Evolutionary conservation across 306 rosid species (phyloP).

Genomic region (Pachyrhizus erosus): DNA sequence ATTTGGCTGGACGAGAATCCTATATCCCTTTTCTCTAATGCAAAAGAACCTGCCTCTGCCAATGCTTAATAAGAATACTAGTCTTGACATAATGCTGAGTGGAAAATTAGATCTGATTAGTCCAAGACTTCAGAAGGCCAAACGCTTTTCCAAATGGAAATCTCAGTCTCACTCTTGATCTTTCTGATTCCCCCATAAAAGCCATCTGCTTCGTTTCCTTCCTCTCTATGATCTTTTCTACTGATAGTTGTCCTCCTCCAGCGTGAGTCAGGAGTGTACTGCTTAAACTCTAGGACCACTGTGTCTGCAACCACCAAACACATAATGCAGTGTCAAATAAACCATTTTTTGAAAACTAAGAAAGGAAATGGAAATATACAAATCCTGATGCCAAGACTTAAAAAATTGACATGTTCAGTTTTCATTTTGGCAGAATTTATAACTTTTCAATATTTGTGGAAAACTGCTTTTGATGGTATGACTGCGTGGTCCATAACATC

Average conservation of each 20-base stretch:
- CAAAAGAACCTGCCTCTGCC: conserved; percentile 31
- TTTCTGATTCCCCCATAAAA: conserved; percentile 93
- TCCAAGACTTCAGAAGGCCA: conserved; percentile 88
- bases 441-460: neutral
- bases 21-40: conserved; percentile 18
- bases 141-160: conserved; percentile 71
- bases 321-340: conserved; percentile 39
- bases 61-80: conserved; percentile 40
- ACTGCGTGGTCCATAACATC: neutral
- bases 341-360: conserved; percentile 24
- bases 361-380: neutral
- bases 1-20: conserved; percentile 51
- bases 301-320: conserved; percentile 62
- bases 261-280: conserved; percentile 78
- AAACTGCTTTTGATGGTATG: neutral
- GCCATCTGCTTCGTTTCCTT: conserved; percentile 87
- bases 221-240: conserved; percentile 80
- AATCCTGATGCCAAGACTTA: neutral
- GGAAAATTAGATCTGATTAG: conserved; percentile 42
- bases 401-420: conserved; percentile 10
- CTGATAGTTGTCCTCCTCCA: conserved; percentile 72
- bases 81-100: conserved; percentile 23
- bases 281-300: conserved; percentile 91
- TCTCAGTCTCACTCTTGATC: conserved; percentile 59
- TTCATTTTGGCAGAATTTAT: neutral